Evolutionary conservation across 306 rosid genomes (phyloP).

Genomic region (Fagus crenata): DNA sequence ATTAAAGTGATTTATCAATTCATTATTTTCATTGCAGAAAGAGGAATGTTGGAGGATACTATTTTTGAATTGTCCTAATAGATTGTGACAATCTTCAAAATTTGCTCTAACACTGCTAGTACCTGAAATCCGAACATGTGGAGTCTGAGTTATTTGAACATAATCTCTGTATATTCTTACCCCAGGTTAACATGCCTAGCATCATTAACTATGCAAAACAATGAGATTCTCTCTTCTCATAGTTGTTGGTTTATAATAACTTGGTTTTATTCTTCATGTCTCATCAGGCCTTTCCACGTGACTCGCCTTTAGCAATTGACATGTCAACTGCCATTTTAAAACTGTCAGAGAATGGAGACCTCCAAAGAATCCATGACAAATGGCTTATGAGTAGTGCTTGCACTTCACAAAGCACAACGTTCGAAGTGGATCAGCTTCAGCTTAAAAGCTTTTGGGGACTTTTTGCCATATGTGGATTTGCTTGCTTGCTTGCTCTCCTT

Average conservation of each 20-base stretch:
- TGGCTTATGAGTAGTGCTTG: conserved; percentile 82
- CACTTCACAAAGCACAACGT: conserved; percentile 58
- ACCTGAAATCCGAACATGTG: too few species aligned
- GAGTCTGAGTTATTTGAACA: too few species aligned
- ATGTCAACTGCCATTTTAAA: conserved; percentile 77
- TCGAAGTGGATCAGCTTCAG: conserved; percentile 68
- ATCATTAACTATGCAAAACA: too few species aligned
- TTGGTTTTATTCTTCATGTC: conserved; percentile 20
- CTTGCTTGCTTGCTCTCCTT: conserved; percentile 63
- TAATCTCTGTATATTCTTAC: too few species aligned
- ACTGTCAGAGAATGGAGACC: conserved; percentile 78
- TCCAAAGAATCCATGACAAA: conserved; percentile 93
- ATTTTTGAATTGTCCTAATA: too few species aligned
- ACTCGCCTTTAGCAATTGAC: conserved; percentile 88
- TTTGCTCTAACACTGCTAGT: too few species aligned
- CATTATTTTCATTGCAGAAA: not conserved
- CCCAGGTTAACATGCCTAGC: too few species aligned
- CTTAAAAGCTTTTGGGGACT: conserved; percentile 90
- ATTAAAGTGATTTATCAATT: not conserved
- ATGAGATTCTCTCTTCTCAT: not conserved
- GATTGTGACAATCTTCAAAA: too few species aligned
- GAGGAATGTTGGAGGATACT: too few species aligned
- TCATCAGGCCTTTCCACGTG: conserved; percentile 78
- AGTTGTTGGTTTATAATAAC: not conserved
- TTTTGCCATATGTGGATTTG: conserved; percentile 61